Base-by-base conservation (phyloP, 139 green algal genomes). In the Volvox reticuliferus region DNA sequence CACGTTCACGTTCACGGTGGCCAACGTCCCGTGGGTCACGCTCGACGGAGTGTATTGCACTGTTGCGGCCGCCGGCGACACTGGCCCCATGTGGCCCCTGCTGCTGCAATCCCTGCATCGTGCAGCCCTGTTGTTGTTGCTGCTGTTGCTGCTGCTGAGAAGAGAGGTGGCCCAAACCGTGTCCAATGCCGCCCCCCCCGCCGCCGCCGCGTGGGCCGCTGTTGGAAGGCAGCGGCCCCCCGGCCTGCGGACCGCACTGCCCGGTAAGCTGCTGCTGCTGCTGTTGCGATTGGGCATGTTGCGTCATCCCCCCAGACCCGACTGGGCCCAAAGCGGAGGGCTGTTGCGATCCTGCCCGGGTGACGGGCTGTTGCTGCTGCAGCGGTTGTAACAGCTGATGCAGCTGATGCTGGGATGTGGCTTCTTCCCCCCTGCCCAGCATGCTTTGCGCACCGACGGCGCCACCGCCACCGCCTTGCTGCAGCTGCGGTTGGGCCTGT, bases 131-230 rank as follows among this genome's bases (percentile, higher is more conserved):
- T n/a, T 73, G n/a, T n/a, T n/a, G n/a, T n/a, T n/a, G n/a, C n/a
- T n/a, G n/a, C n/a, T n/a, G n/a, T n/a, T n/a, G n/a, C n/a, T n/a
- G 79, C 79, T 44, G 79, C 79, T 67, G 78, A 26, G 32, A 44
- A 3, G 78, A 26, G 50, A n/a, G 50, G 9, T 55, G 44, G 5
- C 44, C 44, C 44, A 55, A 55, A 9, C 44, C 44, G 44, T 55
- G 44, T 9, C 44, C 44, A 14, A 55, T n/a, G n/a, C n/a, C n/a
- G 44, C 22, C 44, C 13, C 17, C 77, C 13, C 22, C 68, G 79
- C 20, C 44, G 44, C 79, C 22, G 76, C 76, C 37, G 16, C 78
- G 36, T 1, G 30, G 78, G 3, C 78, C 78, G 12, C 78, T 68
- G 36, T 24, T 44, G 37, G 78, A 84, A 33, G 37, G 36, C 78